phyloP scores from a whole-genome alignment of 176 grass and related monocot species.

The Otatea glauca region DNA sequence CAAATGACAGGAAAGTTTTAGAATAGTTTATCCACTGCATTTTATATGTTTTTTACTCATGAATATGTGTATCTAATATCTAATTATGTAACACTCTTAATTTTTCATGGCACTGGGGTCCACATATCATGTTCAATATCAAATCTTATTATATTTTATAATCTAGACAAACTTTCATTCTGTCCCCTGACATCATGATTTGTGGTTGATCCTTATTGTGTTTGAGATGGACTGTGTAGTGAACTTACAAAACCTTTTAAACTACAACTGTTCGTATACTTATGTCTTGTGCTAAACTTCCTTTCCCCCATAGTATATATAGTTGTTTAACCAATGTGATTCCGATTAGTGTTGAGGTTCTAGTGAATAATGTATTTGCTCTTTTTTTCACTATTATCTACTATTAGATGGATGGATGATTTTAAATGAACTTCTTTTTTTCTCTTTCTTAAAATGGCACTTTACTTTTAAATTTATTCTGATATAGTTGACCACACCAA shows the following conservation, averaged over 20 bases:
- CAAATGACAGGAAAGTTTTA: too few species aligned
- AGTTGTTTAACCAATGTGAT: background rate
- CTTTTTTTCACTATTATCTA: background rate
- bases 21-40: too few species aligned
- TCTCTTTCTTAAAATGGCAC: background rate
- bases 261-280: background rate
- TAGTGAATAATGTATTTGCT: background rate
- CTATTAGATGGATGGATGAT: background rate
- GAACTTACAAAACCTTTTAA: constrained; percentile 3
- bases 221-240: too few species aligned
- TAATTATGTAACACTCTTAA: too few species aligned
- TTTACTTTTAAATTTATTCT: background rate
- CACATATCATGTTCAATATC: too few species aligned
- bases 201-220: too few species aligned
- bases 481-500: background rate
- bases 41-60: too few species aligned
- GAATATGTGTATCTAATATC: too few species aligned
- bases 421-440: background rate
- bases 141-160: too few species aligned
- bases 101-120: too few species aligned
- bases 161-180: too few species aligned
- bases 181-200: too few species aligned
- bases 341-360: background rate
- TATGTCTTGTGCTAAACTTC: background rate
- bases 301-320: background rate